Evolutionary conservation across 2,329 filamentous ascomycete genomes (phyloP).

Genomic region (Xylaria sp.): DNA sequence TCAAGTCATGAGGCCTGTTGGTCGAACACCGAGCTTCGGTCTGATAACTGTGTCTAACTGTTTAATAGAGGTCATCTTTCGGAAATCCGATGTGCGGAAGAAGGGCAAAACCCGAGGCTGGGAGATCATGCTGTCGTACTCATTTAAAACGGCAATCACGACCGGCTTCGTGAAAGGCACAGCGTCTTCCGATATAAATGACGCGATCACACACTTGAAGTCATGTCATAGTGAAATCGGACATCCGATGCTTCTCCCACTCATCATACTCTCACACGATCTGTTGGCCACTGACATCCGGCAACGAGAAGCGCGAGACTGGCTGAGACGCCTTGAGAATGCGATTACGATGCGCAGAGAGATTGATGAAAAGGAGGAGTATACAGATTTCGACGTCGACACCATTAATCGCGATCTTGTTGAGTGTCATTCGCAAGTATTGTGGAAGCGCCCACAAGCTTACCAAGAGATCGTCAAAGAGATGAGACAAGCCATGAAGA

Average conservation of each 20-base stretch:
- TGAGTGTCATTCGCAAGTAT: slow-evolving; percentile 69
- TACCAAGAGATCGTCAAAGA: slow-evolving; percentile 65
- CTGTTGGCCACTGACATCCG: slow-evolving; percentile 66
- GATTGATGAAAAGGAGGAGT: slow-evolving; percentile 65
- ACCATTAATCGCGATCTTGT: slow-evolving; percentile 69
- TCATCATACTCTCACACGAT: slow-evolving; percentile 68
- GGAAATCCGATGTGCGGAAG: slow-evolving; percentile 73
- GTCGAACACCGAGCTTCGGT: background rate
- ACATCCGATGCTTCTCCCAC: slow-evolving; percentile 68
- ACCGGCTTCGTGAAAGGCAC: slow-evolving; percentile 72
- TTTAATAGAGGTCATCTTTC: slow-evolving; percentile 65
- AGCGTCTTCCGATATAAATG: slow-evolving; percentile 62
- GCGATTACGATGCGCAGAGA: slow-evolving; percentile 70
- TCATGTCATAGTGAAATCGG: slow-evolving; percentile 60
- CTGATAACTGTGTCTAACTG: slow-evolving; percentile 25
- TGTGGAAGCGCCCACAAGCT: slow-evolving; percentile 71
- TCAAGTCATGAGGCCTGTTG: background rate
- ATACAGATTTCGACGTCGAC: slow-evolving; percentile 66
- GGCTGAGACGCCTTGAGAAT: slow-evolving; percentile 69
- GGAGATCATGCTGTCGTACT: slow-evolving; percentile 71
- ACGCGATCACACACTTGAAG: slow-evolving; percentile 60
- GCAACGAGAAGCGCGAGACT: slow-evolving; percentile 70
- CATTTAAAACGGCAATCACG: slow-evolving; percentile 64
- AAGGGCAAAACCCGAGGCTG: slow-evolving; percentile 71
- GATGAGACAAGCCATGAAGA: slow-evolving; percentile 59